These are phyloP conservation scores for Pythium utonaiense DNA, from an alignment of 352 stramenopile genomes.

Conservation along the genomic window DNA sequence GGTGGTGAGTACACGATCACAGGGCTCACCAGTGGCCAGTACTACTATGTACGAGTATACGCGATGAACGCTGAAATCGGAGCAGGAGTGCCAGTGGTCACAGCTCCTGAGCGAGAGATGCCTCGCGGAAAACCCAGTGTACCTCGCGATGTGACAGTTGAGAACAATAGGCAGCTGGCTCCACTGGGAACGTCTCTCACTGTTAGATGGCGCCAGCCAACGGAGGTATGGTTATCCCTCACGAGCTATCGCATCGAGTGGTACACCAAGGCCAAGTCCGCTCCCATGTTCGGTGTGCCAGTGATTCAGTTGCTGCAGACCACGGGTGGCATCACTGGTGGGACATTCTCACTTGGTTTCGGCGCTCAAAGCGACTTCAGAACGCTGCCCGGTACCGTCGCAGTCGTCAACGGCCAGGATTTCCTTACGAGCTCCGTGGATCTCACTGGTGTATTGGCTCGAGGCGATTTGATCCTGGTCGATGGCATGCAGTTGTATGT, in stretches of 20 bases:
- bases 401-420: conserved; percentile 43
- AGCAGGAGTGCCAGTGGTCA: conserved; percentile 36
- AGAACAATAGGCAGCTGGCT: conserved; percentile 32
- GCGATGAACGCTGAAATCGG: conserved; percentile 60
- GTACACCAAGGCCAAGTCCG: conserved; percentile 51
- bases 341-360: conserved; percentile 68
- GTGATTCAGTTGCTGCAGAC: conserved; percentile 56
- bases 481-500: conserved; percentile 61
- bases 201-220: conserved; percentile 47
- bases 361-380: conserved; percentile 24
- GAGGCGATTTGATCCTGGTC: conserved; percentile 81
- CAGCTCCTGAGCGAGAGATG: conserved; percentile 53
- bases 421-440: conserved; percentile 85
- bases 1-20: conserved; percentile 44
- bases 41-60: conserved; percentile 69
- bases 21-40: conserved; percentile 39
- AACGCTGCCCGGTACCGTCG: conserved; percentile 47
- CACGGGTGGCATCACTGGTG: conserved; percentile 40
- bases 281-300: conserved; percentile 54
- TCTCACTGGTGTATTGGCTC: conserved; percentile 79
- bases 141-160: conserved; percentile 30
- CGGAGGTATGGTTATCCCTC: conserved; percentile 23
- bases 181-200: conserved; percentile 45
- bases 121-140: conserved; percentile 50
- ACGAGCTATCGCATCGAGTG: conserved; percentile 62